phyloP scores from a whole-genome alignment of 441 rosid species.

The Bocquillonia castaneifolia region DNA sequence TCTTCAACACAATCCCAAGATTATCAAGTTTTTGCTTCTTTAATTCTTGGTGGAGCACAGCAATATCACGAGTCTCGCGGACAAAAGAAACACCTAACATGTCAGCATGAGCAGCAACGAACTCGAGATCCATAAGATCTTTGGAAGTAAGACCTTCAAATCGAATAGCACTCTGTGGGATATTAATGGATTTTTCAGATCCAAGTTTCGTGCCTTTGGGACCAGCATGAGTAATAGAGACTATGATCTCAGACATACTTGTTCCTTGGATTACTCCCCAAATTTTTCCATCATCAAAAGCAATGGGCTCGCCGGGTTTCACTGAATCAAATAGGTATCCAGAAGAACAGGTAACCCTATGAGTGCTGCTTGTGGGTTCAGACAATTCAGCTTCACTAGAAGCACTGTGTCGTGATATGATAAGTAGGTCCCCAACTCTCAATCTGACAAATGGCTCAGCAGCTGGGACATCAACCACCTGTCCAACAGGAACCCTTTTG shows the following conservation, averaged over 20 bases:
- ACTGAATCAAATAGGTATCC: conserved; percentile 63
- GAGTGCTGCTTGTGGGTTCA: conserved; percentile 33
- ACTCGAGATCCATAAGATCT: conserved; percentile 61
- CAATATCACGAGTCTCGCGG: conserved; percentile 48
- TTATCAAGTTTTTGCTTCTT: conserved; percentile 46
- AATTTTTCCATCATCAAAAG: conserved; percentile 70
- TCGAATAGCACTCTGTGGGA: conserved; percentile 49
- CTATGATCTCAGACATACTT: conserved; percentile 48
- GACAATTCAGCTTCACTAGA: conserved; percentile 24
- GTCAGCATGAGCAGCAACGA: conserved; percentile 58
- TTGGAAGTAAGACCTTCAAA: conserved; percentile 68
- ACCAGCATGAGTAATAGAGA: conserved; percentile 60
- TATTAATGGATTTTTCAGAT: conserved; percentile 66
- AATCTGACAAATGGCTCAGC: conserved; percentile 46
- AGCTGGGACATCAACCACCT: conserved; percentile 54
- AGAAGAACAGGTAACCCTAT: conserved; percentile 50
- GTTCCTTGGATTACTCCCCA: conserved; percentile 62
- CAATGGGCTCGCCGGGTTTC: conserved; percentile 55
- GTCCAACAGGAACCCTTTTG: conserved; percentile 38
- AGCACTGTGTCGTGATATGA: conserved; percentile 40
- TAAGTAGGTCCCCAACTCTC: conserved; percentile 58
- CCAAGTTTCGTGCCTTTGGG: conserved; percentile 60
- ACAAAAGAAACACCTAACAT: conserved; percentile 64
- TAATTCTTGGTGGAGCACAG: conserved; percentile 48
- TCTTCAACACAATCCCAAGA: conserved; percentile 52